Conservation (phyloP, 345 rosid species). For the Hibiscus mutabilis region DNA sequence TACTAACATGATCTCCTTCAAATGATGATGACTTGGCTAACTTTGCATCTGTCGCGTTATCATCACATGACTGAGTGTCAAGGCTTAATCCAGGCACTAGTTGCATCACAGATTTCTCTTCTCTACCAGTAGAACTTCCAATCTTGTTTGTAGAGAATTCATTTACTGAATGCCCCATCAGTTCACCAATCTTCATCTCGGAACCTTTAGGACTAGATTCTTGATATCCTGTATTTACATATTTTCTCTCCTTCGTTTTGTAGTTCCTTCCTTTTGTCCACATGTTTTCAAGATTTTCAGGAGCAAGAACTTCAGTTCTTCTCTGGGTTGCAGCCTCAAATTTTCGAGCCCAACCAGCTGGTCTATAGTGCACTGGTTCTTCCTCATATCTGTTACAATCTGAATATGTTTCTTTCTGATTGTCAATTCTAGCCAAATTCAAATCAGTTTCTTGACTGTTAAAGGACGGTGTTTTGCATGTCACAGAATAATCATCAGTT, state of each 20-base stretch:
- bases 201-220: constrained; percentile 25
- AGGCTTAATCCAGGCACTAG: constrained; percentile 29
- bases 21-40: constrained; percentile 23
- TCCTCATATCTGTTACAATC: constrained; percentile 23
- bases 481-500: constrained; percentile 22
- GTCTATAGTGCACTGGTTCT: constrained; percentile 31
- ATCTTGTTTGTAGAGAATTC: constrained; percentile 21
- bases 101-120: constrained; percentile 28
- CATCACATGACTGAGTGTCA: constrained; percentile 32
- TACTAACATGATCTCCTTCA: constrained; percentile 26
- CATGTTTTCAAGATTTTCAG: constrained; percentile 98
- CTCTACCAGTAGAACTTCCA: constrained; percentile 25
- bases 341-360: constrained; percentile 72
- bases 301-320: constrained; percentile 90
- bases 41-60: constrained; percentile 11
- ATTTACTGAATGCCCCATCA: constrained; percentile 19
- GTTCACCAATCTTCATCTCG: constrained; percentile 7
- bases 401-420: constrained; percentile 25
- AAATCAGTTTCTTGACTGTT: constrained; percentile 32
- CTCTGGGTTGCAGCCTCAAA: constrained; percentile 85
- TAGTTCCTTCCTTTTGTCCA: constrained; percentile 97
- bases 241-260: constrained; percentile 67
- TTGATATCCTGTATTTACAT: constrained; percentile 22
- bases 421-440: constrained; percentile 25
- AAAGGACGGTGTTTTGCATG: constrained; percentile 22